Conservation (phyloP, 129 eudicot species). For the Rutidosis leptorrhynchoides region DNA sequence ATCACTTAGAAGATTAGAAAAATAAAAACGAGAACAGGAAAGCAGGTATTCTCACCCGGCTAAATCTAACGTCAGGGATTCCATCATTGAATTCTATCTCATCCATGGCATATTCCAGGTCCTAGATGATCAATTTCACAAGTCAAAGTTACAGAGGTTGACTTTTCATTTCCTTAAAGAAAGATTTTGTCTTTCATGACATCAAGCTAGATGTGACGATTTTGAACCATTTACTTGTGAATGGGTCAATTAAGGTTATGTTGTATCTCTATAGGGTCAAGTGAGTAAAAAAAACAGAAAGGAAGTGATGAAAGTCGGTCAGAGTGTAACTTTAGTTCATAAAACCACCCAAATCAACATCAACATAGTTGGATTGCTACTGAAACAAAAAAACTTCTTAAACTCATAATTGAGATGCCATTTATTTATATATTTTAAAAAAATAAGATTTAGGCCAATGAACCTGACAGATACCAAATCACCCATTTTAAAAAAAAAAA, state of each 20-base stretch:
- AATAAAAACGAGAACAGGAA: slow-evolving; percentile 9
- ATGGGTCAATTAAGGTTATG: not conserved
- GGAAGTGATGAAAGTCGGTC: too few relatives aligned
- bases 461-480: too few relatives aligned
- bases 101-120: slow-evolving; percentile 74
- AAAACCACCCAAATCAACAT: too few relatives aligned
- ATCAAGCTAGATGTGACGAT: slow-evolving; percentile 9
- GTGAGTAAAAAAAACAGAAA: not conserved
- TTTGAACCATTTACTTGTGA: not conserved
- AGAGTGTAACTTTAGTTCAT: too few relatives aligned
- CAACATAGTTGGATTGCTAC: too few relatives aligned
- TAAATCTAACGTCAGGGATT: slow-evolving; percentile 86
- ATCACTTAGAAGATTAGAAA: not conserved
- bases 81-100: slow-evolving; percentile 69
- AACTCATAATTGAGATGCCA: too few relatives aligned
- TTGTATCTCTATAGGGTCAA: not conserved
- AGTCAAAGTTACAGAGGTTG: slow-evolving; percentile 15
- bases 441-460: too few relatives aligned
- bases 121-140: slow-evolving; percentile 49
- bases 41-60: slow-evolving; percentile 58
- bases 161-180: not conserved
- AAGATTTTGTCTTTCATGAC: slow-evolving; percentile 14
- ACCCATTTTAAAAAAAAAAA: too few relatives aligned
- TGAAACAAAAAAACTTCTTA: too few relatives aligned
- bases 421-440: too few relatives aligned